phyloP scores from a whole-genome alignment of 495 filamentous ascomycete genomes.

The Talaromyces trachyspermus region DNA sequence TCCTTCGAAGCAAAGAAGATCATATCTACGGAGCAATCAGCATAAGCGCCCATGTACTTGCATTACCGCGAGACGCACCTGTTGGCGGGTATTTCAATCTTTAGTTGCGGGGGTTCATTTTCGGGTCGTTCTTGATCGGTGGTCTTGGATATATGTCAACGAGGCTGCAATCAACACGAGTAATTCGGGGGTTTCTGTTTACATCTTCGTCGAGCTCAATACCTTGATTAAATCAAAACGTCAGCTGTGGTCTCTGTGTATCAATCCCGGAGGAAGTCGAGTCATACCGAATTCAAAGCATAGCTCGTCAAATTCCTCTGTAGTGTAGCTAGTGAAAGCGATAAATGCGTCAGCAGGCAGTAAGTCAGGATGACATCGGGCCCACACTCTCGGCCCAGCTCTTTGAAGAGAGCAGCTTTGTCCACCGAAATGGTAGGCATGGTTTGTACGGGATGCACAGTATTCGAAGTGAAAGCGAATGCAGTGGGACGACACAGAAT shows the following conservation, averaged over 20 bases:
- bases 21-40: conserved; percentile 59
- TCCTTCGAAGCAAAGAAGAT: conserved; percentile 97
- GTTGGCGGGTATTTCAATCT: conserved; percentile 98
- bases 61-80: conserved; percentile 36
- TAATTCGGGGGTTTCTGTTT: conserved; percentile 12
- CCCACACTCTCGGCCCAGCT: conserved; percentile 81
- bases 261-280: background rate
- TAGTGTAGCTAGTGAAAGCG: conserved; percentile 59
- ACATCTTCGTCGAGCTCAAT: conserved; percentile 97
- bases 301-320: conserved; percentile 89
- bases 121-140: conserved; percentile 64
- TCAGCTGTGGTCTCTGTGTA: conserved; percentile 22
- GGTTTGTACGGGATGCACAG: conserved; percentile 13
- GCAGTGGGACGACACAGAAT: background rate
- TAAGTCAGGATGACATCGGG: no score
- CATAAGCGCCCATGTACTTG: conserved; percentile 3
- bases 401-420: conserved; percentile 91
- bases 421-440: conserved; percentile 90
- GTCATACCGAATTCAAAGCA: conserved; percentile 92
- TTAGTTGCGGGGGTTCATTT: conserved; percentile 85
- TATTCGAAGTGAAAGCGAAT: no score
- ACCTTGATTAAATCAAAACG: conserved; percentile 37
- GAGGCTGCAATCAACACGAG: conserved; percentile 12
- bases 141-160: conserved; percentile 41
- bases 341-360: no score